A percentile compares a stretch with the other conserved stretches of the same genome.
These are phyloP conservation scores for Epichloe scottii DNA, from an alignment of 2,329 filamentous ascomycete species.

Conservation along the genomic window DNA sequence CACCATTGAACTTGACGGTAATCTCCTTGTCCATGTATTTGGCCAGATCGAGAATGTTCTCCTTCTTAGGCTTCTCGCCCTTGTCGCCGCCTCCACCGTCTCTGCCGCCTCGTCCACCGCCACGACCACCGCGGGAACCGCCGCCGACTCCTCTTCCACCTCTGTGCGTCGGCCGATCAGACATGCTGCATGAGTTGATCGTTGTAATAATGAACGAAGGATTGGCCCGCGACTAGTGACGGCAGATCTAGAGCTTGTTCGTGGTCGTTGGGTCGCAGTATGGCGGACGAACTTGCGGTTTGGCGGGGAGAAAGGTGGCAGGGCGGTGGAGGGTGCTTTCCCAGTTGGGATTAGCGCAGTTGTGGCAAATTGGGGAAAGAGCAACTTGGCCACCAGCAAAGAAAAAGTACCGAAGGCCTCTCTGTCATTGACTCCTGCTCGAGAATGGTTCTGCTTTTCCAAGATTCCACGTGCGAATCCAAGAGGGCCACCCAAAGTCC, in stretches of 20 bases:
- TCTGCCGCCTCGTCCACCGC: conserved; percentile 32
- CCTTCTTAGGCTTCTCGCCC: conserved; percentile 81
- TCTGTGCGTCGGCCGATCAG: conserved; percentile 37
- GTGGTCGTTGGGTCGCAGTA: background rate
- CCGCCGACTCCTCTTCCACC: conserved; percentile 29
- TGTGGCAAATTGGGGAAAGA: background rate
- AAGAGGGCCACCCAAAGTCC: too few relatives aligned
- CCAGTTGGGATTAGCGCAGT: background rate
- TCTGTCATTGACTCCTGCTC: too few relatives aligned
- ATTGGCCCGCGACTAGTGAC: background rate
- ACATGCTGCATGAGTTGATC: conserved; percentile 26
- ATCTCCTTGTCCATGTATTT: conserved; percentile 98
- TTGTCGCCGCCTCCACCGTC: conserved; percentile 35
- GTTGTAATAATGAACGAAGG: background rate
- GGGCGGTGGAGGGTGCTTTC: conserved; percentile 1
- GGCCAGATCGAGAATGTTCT: conserved; percentile 88
- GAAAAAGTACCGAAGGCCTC: background rate
- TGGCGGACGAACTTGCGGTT: background rate
- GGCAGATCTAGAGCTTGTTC: background rate
- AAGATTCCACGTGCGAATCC: too few relatives aligned
- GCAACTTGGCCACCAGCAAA: background rate
- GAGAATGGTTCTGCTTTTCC: too few relatives aligned
- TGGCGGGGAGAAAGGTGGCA: background rate
- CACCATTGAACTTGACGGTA: conserved; percentile 91
- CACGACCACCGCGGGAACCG: conserved; percentile 15